phyloP scores from a whole-genome alignment of 2,329 filamentous ascomycete genomes.

The Pseudopyricularia javanii region DNA sequence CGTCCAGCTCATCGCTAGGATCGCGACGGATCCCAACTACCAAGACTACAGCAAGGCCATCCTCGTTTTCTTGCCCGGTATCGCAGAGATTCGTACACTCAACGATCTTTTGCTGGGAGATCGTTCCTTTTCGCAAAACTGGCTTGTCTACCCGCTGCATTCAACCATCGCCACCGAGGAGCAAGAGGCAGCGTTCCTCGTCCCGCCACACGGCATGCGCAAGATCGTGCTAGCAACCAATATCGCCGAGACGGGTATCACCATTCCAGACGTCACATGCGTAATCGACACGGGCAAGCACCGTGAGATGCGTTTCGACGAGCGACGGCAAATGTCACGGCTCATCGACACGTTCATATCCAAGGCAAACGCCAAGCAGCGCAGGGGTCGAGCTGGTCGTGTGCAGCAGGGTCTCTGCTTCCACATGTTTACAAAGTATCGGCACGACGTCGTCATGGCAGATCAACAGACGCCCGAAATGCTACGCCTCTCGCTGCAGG shows the following conservation, averaged over 20 bases:
- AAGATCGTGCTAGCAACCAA: conserved; percentile 97
- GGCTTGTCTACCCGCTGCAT: conserved; percentile 83
- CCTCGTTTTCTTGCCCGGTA: conserved; percentile 87
- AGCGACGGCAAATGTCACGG: conserved; percentile 78
- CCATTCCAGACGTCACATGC: conserved; percentile 93
- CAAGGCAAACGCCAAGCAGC: conserved; percentile 87
- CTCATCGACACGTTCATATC: conserved; percentile 94
- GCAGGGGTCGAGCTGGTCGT: conserved; percentile 84
- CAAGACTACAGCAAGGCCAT: conserved; percentile 74
- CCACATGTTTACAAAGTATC: conserved; percentile 83
- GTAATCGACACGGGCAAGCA: conserved; percentile 96
- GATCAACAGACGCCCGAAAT: conserved; percentile 96
- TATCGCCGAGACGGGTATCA: conserved; percentile 97
- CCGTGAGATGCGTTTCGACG: conserved; percentile 94
- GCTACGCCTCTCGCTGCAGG: conserved; percentile 84
- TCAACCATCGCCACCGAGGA: conserved; percentile 94
- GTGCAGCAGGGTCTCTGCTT: conserved; percentile 93
- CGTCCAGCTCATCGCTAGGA: conserved; percentile 61
- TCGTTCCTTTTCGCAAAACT: conserved; percentile 57
- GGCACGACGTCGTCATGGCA: conserved; percentile 74
- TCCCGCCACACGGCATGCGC: conserved; percentile 68
- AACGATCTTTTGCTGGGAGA: conserved; percentile 77
- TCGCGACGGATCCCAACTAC: conserved; percentile 58
- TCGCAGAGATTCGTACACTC: conserved; percentile 80
- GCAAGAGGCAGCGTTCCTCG: conserved; percentile 81